Conservation (phyloP, 352 stramenopile species). For the Pythium scleroteichum region DNA sequence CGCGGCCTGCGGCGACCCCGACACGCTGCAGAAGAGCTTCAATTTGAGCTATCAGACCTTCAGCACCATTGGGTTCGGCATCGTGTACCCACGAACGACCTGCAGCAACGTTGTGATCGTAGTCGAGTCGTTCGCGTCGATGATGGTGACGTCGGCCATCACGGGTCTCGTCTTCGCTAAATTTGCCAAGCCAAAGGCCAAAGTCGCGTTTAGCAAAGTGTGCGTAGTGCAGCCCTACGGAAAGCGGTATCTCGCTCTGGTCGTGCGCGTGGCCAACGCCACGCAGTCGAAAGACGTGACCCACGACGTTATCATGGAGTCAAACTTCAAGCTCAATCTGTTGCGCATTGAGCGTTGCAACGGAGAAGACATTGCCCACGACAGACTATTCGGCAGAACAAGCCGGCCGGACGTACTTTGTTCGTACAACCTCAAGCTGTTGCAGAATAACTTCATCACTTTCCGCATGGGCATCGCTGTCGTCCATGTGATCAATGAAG, state of each 20-base stretch:
- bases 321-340: slow-evolving; percentile 76
- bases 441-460: slow-evolving; percentile 86
- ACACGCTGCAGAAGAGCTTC: slow-evolving; percentile 58
- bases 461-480: slow-evolving; percentile 83
- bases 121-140: slow-evolving; percentile 77
- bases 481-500: slow-evolving; percentile 76
- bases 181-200: slow-evolving; percentile 75
- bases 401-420: slow-evolving; percentile 36
- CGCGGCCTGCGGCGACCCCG: slow-evolving; percentile 53
- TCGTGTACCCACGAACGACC: slow-evolving; percentile 64
- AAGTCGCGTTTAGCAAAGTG: slow-evolving; percentile 80
- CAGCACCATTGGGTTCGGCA: slow-evolving; percentile 81
- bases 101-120: slow-evolving; percentile 77
- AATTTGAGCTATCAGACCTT: slow-evolving; percentile 86
- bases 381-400: background rate
- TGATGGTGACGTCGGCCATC: slow-evolving; percentile 78
- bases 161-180: slow-evolving; percentile 86
- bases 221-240: slow-evolving; percentile 77
- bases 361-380: slow-evolving; percentile 10
- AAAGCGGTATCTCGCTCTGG: slow-evolving; percentile 69
- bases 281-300: slow-evolving; percentile 79
- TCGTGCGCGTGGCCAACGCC: slow-evolving; percentile 79
- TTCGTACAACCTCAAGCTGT: slow-evolving; percentile 76
- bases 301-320: slow-evolving; percentile 85
- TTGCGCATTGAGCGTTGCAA: slow-evolving; percentile 66